phyloP scores from a whole-genome alignment of 208 protist species.

The Leishmania tropica region DNA sequence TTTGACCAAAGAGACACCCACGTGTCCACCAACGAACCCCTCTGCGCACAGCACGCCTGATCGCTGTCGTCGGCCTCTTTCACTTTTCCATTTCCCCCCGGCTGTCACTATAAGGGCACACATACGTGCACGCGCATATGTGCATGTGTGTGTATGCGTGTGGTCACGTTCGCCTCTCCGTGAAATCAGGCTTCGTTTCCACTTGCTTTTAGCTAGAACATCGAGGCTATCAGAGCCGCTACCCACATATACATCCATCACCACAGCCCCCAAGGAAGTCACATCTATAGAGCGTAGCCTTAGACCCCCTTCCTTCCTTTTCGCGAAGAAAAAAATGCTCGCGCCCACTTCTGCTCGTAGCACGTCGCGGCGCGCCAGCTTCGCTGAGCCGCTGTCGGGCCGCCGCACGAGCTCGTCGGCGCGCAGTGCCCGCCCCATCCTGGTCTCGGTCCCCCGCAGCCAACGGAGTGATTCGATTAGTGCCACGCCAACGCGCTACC shows the following conservation, averaged over 20 bases:
- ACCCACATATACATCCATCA: too few relatives aligned
- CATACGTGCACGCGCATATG: too few relatives aligned
- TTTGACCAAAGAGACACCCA: neutral
- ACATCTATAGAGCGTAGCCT: neutral
- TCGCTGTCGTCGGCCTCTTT: neutral
- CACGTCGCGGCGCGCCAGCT: conserved; percentile 14
- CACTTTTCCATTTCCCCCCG: neutral
- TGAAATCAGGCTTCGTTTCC: too few relatives aligned
- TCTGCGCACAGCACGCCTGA: neutral
- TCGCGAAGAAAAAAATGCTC: neutral
- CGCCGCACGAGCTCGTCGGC: conserved; percentile 13
- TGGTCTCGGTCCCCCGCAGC: conserved; percentile 4
- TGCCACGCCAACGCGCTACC: conserved; percentile 24
- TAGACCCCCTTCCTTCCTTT: neutral
- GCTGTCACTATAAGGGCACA: too few relatives aligned
- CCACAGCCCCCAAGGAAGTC: neutral
- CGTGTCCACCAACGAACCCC: neutral
- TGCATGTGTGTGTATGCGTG: too few relatives aligned
- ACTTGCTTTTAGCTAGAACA: too few relatives aligned
- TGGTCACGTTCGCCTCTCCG: too few relatives aligned
- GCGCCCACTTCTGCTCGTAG: conserved; percentile 23
- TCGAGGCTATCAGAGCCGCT: too few relatives aligned
- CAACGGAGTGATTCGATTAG: conserved; percentile 28
- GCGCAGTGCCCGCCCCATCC: neutral
- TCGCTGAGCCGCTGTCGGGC: conserved; percentile 11